Evolutionary conservation across 331 rosid species (phyloP), one percentile per base, ranked within the genome.

Genomic region (Prunus yedoensis): DNA sequence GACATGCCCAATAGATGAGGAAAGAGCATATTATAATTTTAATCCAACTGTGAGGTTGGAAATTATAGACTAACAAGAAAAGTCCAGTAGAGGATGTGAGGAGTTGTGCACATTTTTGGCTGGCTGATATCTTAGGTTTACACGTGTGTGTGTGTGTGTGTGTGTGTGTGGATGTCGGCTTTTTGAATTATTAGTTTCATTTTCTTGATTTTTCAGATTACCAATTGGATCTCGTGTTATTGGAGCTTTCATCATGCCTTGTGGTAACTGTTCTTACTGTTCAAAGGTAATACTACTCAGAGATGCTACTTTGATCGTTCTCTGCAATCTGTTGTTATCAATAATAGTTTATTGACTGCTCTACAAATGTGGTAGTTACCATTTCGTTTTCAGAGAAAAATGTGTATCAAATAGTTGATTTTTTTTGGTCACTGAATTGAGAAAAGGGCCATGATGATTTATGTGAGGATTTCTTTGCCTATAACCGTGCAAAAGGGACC

Each of bases 171-270:
- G 4, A 59, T 12, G 67, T n/a, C 8, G 2, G 21, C 16, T 30
- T 15, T 32, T 21, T 12, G 35, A 60, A n/a, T 64, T 71, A 3
- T 75, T 68, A 20, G 17, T 68, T 81, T 12, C 16, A 27, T 41
- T 21, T 80, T 73, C 51, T 85, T 49, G 8, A 4, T 59, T 61
- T 83, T 68, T 70, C 88, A 94, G 98, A 82, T 88, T 87, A 79
- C 98, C 96, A 0, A 52, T 91, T 76, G 97, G 98, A 66, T 89
- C 96, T 67, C 88, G 73, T 71, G 96, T 83, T 61, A 86, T 94
- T 61, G 97, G 98, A 64, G 82, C 98, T 83, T 94, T 91, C 79
- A 94, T 91, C 87, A 91, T 94, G 97, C 97, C 98, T 81, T 94
- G 98, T 78, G 98, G 98, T 23, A 88, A 79, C 80, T 94, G 98